Evolutionary conservation across 305 asterid genomes (phyloP), one percentile per base, ranked within the genome.

Genomic region (Vinca major): DNA sequence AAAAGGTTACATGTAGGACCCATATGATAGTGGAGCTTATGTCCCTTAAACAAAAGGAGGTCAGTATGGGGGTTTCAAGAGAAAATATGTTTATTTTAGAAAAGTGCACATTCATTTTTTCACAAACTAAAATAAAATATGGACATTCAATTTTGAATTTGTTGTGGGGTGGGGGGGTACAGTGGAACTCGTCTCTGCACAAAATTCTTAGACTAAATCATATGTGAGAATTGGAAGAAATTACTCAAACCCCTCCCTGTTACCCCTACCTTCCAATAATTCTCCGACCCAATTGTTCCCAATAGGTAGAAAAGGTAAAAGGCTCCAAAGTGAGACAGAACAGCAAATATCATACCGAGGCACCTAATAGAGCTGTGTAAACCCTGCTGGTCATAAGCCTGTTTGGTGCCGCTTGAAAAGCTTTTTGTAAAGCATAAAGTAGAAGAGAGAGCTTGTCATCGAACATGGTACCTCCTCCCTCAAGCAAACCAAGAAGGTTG

Each of bases 391-490:
- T 93, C 96, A 93, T 62, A 72, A 93, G 97, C 77, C 95, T 89
- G 78, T 85, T 89, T 39, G 99, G 99, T 49, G 94, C 95, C 65
- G 99, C 96, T 81, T 90, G 97, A 78, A 93, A 93, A 76, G 97
- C 96, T 83, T 86, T 93, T 78, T 84, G 97, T 71, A 93, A 83
- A 79, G 96, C 95, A 85, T 85, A 93, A 69, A 90, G 92, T 73
- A 93, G 91, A 72, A 93, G 99, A 69, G 99, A 86, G 75, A 93
- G 95, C 86, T 90, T 93, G 85, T 93, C 99, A 74, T 93, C 97
- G 81, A 93, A 93, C 99, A 90, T 93, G 70, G 95, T 89, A 80
- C 99, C 97, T 69, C 99, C 97, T 75, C 92, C 96, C 76, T 90
- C 99, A 69, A 83, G 88, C 85, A 90, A 78, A 77, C 92, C 96